phyloP scores from a whole-genome alignment of 345 rosid genomes.

The Lenwebbia sp. region DNA sequence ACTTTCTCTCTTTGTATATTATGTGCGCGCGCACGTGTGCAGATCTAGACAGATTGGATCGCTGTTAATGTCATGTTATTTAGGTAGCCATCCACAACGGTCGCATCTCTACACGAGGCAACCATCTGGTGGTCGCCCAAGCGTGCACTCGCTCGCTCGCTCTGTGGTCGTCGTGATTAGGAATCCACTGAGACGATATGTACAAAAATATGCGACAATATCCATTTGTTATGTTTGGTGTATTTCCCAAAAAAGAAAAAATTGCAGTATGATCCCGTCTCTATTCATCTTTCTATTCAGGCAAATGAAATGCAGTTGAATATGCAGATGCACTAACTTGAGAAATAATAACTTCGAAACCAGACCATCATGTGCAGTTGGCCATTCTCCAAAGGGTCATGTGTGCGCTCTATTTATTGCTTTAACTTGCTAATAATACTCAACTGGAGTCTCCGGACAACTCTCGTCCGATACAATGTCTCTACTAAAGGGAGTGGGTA shows the following conservation, averaged over 20 bases:
- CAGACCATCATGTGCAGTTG: not conserved
- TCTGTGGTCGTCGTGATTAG: not conserved
- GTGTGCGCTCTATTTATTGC: not conserved
- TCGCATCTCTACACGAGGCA: not conserved
- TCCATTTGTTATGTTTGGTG: too few relatives aligned
- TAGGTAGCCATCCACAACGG: not conserved
- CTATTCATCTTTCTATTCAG: not conserved
- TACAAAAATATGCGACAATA: not conserved
- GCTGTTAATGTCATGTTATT: not conserved
- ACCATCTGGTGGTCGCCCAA: not conserved
- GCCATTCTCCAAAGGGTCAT: not conserved
- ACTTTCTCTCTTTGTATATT: not conserved
- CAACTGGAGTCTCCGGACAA: conserved; percentile 59
- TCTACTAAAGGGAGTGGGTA: conserved; percentile 60
- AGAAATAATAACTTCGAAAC: not conserved
- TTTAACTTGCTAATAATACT: conserved; percentile 40
- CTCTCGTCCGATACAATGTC: conserved; percentile 56
- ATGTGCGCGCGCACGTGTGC: not conserved
- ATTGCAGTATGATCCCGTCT: not conserved
- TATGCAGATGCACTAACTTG: not conserved
- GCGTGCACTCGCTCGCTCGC: too few relatives aligned
- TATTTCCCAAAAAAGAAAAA: not conserved
- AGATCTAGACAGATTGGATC: not conserved
- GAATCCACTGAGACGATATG: not conserved
- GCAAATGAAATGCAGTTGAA: not conserved